Conservation (phyloP, 2,329 filamentous ascomycete genomes). For the Blumeriella jaapii region DNA sequence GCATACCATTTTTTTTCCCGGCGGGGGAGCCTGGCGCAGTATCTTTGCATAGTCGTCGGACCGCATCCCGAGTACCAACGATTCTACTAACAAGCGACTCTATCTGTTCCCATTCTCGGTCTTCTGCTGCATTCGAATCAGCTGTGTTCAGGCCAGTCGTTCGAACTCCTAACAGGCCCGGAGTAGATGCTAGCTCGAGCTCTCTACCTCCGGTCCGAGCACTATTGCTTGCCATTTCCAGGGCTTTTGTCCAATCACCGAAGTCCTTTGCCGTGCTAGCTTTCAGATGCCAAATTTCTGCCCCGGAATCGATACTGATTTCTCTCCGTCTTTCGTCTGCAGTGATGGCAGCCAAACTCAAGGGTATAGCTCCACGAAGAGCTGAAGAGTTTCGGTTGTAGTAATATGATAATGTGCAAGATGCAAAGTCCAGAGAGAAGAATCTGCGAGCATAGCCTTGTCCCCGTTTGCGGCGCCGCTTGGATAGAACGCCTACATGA, state of each 20-base stretch:
- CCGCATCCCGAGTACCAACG: constrained; percentile 77
- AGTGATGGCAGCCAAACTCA: constrained; percentile 82
- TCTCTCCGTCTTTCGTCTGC: constrained; percentile 81
- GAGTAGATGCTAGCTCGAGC: constrained; percentile 16
- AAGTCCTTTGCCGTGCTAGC: constrained; percentile 79
- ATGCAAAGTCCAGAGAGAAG: constrained; percentile 91
- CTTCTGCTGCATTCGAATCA: constrained; percentile 41
- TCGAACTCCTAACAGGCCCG: constrained; percentile 27
- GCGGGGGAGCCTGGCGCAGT: constrained; percentile 50
- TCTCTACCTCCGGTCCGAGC: constrained; percentile 47
- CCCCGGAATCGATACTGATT: constrained; percentile 92
- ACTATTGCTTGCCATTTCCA: constrained; percentile 69
- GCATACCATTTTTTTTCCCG: constrained; percentile 13
- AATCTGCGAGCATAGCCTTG: constrained; percentile 89
- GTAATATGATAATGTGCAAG: constrained; percentile 92
- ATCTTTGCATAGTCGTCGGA: constrained; percentile 76
- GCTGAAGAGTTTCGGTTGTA: constrained; percentile 89
- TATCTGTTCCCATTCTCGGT: constrained; percentile 77
- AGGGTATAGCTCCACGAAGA: constrained; percentile 79
- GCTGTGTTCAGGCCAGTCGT: constrained; percentile 18
- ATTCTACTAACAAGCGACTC: constrained; percentile 78
- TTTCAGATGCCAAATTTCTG: constrained; percentile 91
- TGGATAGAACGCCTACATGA: constrained; percentile 76
- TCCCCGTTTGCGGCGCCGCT: constrained; percentile 83
- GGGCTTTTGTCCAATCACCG: constrained; percentile 70